Conservation (phyloP, 2,329 filamentous ascomycete genomes). For the Ambrosiella beaveri region DNA sequence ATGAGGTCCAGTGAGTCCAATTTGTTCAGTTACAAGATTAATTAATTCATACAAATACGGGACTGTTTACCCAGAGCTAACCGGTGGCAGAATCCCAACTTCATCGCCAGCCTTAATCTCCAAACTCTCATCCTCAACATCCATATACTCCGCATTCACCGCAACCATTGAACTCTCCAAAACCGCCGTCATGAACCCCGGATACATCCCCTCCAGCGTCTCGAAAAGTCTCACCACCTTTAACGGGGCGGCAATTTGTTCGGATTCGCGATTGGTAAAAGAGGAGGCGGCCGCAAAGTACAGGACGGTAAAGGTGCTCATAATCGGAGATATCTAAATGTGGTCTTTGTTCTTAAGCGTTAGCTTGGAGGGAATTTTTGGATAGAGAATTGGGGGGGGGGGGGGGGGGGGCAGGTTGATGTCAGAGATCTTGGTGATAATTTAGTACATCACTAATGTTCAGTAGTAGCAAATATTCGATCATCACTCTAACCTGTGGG, state of each 20-base stretch:
- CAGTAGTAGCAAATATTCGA: slow-evolving; percentile 30
- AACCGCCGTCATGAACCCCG: slow-evolving; percentile 50
- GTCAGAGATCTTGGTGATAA: slow-evolving; percentile 64
- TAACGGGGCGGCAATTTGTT: slow-evolving; percentile 49
- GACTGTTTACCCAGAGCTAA: slow-evolving; percentile 54
- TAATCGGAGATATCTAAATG: not conserved
- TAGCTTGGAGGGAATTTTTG: not conserved
- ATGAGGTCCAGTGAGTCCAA: no score
- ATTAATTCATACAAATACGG: not conserved
- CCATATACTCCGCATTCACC: slow-evolving; percentile 66
- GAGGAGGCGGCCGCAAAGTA: slow-evolving; percentile 66
- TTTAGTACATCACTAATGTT: slow-evolving; percentile 32
- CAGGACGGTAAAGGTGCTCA: slow-evolving; percentile 46
- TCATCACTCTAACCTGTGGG: slow-evolving; percentile 29
- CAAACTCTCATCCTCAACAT: slow-evolving; percentile 35
- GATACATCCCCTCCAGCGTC: slow-evolving; percentile 50
- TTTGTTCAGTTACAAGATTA: no score
- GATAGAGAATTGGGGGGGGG: not conserved
- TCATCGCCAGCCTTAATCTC: slow-evolving; percentile 59
- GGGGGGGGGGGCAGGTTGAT: slow-evolving; percentile 15
- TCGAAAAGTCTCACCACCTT: slow-evolving; percentile 44
- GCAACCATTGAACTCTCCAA: slow-evolving; percentile 60
- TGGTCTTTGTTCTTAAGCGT: not conserved
- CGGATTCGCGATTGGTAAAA: slow-evolving; percentile 50
- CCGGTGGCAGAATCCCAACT: slow-evolving; percentile 73